A percentile compares a stretch with the other conserved stretches of the same genome.
These are phyloP conservation scores for Gossypium trilobum DNA, from an alignment of 441 rosid genomes.

Conservation along the genomic window DNA sequence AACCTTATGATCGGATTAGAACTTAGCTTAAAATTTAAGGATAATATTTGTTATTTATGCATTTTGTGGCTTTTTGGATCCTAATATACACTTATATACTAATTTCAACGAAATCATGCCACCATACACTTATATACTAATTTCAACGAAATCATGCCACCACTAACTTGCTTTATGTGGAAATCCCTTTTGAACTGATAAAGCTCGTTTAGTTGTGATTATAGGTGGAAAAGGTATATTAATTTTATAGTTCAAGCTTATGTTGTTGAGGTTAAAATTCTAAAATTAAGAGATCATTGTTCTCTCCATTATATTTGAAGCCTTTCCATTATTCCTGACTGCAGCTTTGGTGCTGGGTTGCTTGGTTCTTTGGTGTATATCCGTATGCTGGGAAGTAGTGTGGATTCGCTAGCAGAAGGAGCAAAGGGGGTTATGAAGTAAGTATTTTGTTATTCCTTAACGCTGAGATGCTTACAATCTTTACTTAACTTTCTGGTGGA, in stretches of 20 bases:
- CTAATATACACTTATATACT: background rate
- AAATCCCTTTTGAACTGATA: background rate
- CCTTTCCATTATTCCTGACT: background rate
- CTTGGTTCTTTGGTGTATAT: constrained; percentile 66
- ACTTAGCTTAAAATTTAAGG: background rate
- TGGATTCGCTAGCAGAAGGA: constrained; percentile 77
- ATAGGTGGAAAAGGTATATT: background rate
- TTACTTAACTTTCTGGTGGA: background rate
- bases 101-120: background rate
- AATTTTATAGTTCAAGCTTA: background rate
- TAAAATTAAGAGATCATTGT: background rate
- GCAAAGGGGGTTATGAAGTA: constrained; percentile 73
- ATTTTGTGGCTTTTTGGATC: background rate
- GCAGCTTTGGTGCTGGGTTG: constrained; percentile 72
- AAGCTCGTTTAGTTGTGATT: background rate
- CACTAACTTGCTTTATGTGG: background rate
- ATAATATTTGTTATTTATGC: background rate
- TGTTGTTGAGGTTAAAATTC: background rate
- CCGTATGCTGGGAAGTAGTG: constrained; percentile 72
- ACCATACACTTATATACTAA: background rate
- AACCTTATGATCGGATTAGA: background rate
- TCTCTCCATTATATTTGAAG: background rate
- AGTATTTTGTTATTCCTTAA: constrained; percentile 9
- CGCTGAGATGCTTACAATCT: background rate
- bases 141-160: background rate